Evolutionary conservation across 441 rosid species (phyloP).

Genomic region (Eutrema salsugineum): DNA sequence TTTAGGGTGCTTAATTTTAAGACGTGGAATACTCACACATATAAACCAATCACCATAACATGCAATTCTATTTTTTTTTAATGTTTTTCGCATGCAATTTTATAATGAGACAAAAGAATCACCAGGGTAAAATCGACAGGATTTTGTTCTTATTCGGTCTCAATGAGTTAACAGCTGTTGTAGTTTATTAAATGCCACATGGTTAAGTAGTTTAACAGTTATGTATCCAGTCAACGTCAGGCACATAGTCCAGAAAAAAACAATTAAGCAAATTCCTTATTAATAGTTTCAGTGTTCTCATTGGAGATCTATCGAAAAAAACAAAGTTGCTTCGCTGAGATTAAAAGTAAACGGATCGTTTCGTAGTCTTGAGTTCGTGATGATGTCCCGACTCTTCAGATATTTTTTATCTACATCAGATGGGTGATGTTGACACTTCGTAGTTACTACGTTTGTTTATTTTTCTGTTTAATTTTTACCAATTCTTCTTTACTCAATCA

Average conservation of each 20-base stretch:
- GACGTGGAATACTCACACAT: background rate
- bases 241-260: background rate
- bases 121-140: conserved; percentile 9
- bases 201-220: conserved; percentile 13
- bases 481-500: background rate
- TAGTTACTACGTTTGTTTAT: background rate
- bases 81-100: background rate
- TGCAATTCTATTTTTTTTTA: too few relatives aligned
- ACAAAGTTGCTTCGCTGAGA: background rate
- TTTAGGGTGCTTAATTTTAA: background rate
- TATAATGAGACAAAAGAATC: background rate
- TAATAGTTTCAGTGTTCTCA: background rate
- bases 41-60: background rate
- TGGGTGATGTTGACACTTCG: background rate
- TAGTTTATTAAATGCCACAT: conserved; percentile 19
- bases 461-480: background rate
- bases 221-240: conserved; percentile 15
- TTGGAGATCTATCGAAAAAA: background rate
- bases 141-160: conserved; percentile 14
- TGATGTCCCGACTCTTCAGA: background rate
- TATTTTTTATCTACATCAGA: background rate
- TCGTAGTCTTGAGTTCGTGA: conserved; percentile 5
- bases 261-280: background rate
- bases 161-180: background rate
- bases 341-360: background rate